These are phyloP conservation scores for Scheffersomyces insectosa DNA, from an alignment of 1,139 yeast genomes.

Conservation along the genomic window DNA sequence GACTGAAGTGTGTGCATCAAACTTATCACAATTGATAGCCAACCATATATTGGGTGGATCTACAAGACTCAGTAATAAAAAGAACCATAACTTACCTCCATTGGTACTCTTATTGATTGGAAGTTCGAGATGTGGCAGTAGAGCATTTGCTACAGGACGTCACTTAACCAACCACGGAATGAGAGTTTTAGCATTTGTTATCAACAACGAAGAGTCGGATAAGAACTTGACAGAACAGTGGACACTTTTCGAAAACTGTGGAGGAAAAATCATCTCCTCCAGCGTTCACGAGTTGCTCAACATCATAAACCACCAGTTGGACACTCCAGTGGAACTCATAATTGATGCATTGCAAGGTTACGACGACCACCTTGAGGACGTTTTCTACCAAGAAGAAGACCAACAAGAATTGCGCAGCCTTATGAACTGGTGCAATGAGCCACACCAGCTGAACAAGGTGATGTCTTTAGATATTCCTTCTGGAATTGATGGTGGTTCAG, in stretches of 20 bases:
- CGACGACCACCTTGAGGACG: conserved; percentile 63
- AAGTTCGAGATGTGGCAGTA: conserved; percentile 69
- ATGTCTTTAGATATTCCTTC: conserved; percentile 81
- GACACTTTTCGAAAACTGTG: conserved; percentile 50
- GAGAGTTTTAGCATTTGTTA: conserved; percentile 56
- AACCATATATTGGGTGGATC: conserved; percentile 66
- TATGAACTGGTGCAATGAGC: conserved; percentile 69
- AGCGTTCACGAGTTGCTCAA: conserved; percentile 35
- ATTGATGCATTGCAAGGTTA: conserved; percentile 84
- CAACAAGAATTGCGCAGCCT: conserved; percentile 40
- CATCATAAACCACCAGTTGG: conserved; percentile 45
- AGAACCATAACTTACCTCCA: conserved; percentile 78
- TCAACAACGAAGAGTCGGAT: conserved; percentile 35
- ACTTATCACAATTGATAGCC: conserved; percentile 60
- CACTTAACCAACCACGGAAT: conserved; percentile 76
- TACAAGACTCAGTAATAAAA: conserved; percentile 52
- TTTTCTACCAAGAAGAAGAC: conserved; percentile 43
- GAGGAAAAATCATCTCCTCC: conserved; percentile 42
- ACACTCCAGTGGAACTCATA: conserved; percentile 76
- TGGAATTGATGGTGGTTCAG: conserved; percentile 85
- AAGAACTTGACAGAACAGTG: conserved; percentile 43
- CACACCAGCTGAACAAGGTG: conserved; percentile 46
- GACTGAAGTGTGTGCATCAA: conserved; percentile 74
- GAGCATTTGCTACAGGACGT: conserved; percentile 80
- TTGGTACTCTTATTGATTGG: conserved; percentile 72